phyloP scores from a whole-genome alignment of 768 basidiomycete species.

The Podaxis sp. region DNA sequence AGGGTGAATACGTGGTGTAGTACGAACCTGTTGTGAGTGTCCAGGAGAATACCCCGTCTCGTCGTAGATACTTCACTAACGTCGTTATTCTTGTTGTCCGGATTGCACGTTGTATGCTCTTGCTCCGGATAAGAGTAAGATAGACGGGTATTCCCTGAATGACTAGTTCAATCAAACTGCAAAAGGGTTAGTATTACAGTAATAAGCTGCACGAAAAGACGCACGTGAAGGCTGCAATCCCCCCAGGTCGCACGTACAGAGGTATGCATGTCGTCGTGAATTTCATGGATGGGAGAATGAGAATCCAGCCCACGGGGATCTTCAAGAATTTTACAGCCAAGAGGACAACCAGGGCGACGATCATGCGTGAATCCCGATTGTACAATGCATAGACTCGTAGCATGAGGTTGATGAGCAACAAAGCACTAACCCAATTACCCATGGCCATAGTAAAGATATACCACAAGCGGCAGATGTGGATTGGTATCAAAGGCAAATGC shows the following conservation, averaged over 20 bases:
- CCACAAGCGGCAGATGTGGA: background rate
- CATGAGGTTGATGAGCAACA: background rate
- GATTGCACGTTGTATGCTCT: background rate
- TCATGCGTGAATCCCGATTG: background rate
- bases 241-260: background rate
- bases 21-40: background rate
- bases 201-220: background rate
- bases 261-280: background rate
- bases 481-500: background rate
- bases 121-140: background rate
- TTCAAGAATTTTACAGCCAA: background rate
- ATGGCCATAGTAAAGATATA: background rate
- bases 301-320: background rate
- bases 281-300: background rate
- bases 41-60: background rate
- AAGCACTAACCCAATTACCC: background rate
- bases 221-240: background rate
- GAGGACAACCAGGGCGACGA: background rate
- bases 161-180: background rate
- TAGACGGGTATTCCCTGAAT: background rate
- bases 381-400: constrained; percentile 3
- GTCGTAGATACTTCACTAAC: background rate
- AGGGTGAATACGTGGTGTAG: background rate
- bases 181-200: background rate
- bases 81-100: background rate